phyloP scores from a whole-genome alignment of 2,329 filamentous ascomycete species.

The Alternaria conjuncta region DNA sequence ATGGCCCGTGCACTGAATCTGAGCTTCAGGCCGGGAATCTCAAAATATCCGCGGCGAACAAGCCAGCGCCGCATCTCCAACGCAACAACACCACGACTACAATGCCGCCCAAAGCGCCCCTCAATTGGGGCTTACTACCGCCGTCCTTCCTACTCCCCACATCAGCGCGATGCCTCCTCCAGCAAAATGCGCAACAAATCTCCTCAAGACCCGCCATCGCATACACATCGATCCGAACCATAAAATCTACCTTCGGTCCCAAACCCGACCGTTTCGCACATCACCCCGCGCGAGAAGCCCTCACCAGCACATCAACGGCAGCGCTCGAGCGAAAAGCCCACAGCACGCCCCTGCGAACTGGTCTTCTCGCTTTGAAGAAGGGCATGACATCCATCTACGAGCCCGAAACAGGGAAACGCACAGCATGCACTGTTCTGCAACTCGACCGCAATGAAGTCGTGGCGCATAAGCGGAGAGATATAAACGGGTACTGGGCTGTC shows the following conservation, averaged over 20 bases:
- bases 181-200: slow-evolving; percentile 18
- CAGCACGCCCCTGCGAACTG: slow-evolving; percentile 72
- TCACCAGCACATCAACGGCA: slow-evolving; percentile 63
- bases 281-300: slow-evolving; percentile 56
- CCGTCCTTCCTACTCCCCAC: slow-evolving; percentile 38
- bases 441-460: slow-evolving; percentile 91
- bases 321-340: slow-evolving; percentile 65
- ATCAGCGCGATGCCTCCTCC: slow-evolving; percentile 32
- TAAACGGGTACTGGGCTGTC: slow-evolving; percentile 92
- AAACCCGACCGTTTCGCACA: slow-evolving; percentile 62
- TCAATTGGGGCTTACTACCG: slow-evolving; percentile 43
- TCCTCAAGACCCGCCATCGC: slow-evolving; percentile 18
- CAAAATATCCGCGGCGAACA: slow-evolving; percentile 31
- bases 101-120: slow-evolving; percentile 45
- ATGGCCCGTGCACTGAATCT: slow-evolving; percentile 5
- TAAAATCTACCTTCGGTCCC: slow-evolving; percentile 63
- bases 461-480: slow-evolving; percentile 78
- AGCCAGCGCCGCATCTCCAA: slow-evolving; percentile 9
- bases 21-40: neutral
- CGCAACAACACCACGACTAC: slow-evolving; percentile 12
- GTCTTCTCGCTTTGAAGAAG: slow-evolving; percentile 86
- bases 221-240: slow-evolving; percentile 46
- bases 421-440: slow-evolving; percentile 90
- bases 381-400: slow-evolving; percentile 95
- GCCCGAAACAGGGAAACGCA: slow-evolving; percentile 73